A percentile compares a stretch with the other conserved stretches of the same genome.
Evolutionary conservation across 2,329 filamentous ascomycete species (phyloP).

Genomic region (Samsoniella hepiali): DNA sequence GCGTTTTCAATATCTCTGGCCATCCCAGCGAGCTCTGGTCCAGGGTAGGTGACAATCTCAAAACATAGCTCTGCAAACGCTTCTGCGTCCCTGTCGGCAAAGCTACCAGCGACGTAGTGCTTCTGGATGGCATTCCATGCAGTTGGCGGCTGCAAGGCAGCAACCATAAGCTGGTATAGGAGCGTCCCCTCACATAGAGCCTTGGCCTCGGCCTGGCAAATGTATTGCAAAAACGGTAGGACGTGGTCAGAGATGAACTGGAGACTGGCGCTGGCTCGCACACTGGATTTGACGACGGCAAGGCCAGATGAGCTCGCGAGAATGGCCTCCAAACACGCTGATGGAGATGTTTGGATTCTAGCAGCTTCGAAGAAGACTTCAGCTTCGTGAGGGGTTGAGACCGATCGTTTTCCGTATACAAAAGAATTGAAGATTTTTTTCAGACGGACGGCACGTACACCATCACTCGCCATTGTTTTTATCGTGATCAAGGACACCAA

Average conservation of each 20-base stretch:
- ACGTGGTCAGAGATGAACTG: constrained; percentile 32
- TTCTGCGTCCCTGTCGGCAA: constrained; percentile 33
- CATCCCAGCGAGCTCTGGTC: constrained; percentile 24
- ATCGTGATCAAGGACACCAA: not conserved
- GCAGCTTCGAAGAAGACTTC: constrained; percentile 29
- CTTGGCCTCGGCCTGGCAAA: constrained; percentile 44
- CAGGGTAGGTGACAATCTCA: constrained; percentile 43
- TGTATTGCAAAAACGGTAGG: constrained; percentile 36
- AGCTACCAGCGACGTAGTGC: constrained; percentile 26
- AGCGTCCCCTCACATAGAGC: constrained; percentile 48
- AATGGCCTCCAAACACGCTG: constrained; percentile 29
- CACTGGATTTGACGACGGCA: constrained; percentile 24
- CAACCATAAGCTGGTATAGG: constrained; percentile 43
- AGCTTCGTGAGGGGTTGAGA: constrained; percentile 22
- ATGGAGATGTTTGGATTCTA: constrained; percentile 20
- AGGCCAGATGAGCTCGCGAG: constrained; percentile 25
- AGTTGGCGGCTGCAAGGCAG: constrained; percentile 49
- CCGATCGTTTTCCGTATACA: constrained; percentile 17
- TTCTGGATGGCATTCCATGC: constrained; percentile 51
- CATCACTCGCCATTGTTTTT: constrained; percentile 3
- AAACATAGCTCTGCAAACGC: constrained; percentile 48
- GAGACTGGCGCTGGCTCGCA: constrained; percentile 26
- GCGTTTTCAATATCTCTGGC: constrained; percentile 26
- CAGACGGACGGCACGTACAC: constrained; percentile 17
- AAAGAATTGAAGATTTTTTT: constrained; percentile 20